Evolutionary conservation across 495 filamentous ascomycete genomes (phyloP).

Genomic region (Lophium mytilinum): DNA sequence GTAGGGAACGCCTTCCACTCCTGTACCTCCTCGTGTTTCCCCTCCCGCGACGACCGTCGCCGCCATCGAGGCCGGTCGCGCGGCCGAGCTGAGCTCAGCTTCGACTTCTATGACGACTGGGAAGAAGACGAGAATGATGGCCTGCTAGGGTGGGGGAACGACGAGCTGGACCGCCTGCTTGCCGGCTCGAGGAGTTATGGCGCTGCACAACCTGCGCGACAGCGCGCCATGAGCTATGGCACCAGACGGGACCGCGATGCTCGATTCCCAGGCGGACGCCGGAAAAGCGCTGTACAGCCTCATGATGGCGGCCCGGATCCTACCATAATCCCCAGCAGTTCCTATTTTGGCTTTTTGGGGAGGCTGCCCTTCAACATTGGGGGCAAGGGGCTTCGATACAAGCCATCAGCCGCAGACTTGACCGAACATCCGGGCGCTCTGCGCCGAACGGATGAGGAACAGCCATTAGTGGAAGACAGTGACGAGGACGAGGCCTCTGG

Average conservation of each 20-base stretch:
- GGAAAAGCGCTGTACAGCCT: conserved; percentile 57
- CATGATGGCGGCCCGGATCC: conserved; percentile 62
- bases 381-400: conserved; percentile 70
- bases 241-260: conserved; percentile 43
- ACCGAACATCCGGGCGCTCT: conserved; percentile 70
- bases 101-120: conserved; percentile 99
- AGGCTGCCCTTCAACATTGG: conserved; percentile 81
- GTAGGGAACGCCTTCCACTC: conserved; percentile 56
- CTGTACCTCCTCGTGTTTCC: conserved; percentile 66
- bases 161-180: conserved; percentile 79
- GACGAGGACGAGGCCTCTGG: conserved; percentile 40
- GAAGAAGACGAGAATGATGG: conserved; percentile 66
- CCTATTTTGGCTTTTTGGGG: conserved; percentile 75
- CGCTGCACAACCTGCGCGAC: conserved; percentile 60
- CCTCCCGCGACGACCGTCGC: conserved; percentile 65
- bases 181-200: conserved; percentile 55
- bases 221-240: conserved; percentile 84
- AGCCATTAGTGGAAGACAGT: conserved; percentile 62
- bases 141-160: conserved; percentile 61
- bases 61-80: conserved; percentile 50
- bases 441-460: conserved; percentile 48
- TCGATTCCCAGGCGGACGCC: conserved; percentile 31
- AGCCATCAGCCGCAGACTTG: conserved; percentile 82
- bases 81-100: conserved; percentile 69
- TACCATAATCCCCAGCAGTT: conserved; percentile 83